These are phyloP conservation scores for Neonectria coccinea DNA, from an alignment of 2,329 filamentous ascomycete species.

Conservation along the genomic window DNA sequence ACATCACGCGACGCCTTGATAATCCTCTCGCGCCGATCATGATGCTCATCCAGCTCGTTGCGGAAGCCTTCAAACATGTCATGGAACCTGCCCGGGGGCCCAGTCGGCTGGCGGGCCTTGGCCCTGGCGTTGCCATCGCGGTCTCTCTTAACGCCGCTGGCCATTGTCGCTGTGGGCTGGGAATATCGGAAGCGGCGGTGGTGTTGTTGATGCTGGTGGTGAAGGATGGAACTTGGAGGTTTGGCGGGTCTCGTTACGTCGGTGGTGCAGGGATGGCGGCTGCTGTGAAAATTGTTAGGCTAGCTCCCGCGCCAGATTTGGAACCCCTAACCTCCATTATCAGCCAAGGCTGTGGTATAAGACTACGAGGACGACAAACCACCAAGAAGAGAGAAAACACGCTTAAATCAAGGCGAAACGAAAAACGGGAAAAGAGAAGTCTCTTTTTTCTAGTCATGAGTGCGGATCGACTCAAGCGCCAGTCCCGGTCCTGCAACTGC, in stretches of 20 bases:
- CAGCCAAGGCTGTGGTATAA: constrained; percentile 25
- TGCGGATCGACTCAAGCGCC: neutral
- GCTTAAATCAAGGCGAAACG: neutral
- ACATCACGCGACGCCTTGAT: constrained; percentile 94
- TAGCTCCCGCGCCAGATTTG: constrained; percentile 30
- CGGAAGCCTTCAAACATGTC: constrained; percentile 89
- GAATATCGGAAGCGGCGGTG: neutral
- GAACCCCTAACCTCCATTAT: constrained; percentile 21
- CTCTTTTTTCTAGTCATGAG: constrained; percentile 30
- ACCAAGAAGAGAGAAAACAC: neutral
- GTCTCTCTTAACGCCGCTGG: constrained; percentile 64
- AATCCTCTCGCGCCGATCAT: constrained; percentile 89
- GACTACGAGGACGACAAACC: constrained; percentile 15
- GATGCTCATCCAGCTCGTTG: constrained; percentile 90
- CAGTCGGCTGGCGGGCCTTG: constrained; percentile 51
- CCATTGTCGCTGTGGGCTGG: constrained; percentile 37
- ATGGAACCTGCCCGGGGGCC: constrained; percentile 62
- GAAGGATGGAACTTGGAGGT: constrained; percentile 31
- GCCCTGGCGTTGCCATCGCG: constrained; percentile 61
- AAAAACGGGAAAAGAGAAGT: constrained; percentile 1
- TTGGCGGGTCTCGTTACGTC: constrained; percentile 17
- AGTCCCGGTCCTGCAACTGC: constrained; percentile 4
- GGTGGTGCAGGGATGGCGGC: constrained; percentile 37
- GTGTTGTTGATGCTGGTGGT: constrained; percentile 36
- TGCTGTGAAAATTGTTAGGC: constrained; percentile 40